Conservation (phyloP, 441 rosid genomes). For the Populus trichocarpa region DNA sequence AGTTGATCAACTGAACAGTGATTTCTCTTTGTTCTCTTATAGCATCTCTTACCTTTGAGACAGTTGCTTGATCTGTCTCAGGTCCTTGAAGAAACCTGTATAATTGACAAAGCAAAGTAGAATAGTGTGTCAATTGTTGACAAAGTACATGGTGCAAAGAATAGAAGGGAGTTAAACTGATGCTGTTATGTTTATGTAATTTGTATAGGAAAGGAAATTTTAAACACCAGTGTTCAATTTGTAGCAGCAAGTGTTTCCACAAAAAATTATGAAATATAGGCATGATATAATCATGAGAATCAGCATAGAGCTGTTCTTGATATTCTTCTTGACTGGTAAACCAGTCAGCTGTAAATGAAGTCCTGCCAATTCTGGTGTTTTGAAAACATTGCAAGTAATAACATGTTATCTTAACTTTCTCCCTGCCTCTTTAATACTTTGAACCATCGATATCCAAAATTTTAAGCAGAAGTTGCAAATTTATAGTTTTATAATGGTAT, state of each 20-base stretch:
- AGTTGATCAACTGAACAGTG: slow-evolving; percentile 93
- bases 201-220: not conserved
- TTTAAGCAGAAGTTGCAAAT: not conserved
- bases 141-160: not conserved
- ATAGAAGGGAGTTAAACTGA: not conserved
- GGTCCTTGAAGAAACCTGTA: slow-evolving; percentile 98
- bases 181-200: not conserved
- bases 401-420: not conserved
- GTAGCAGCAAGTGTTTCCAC: not conserved
- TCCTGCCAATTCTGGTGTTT: not conserved
- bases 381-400: not conserved
- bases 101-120: slow-evolving; percentile 2
- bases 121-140: not conserved
- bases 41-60: slow-evolving; percentile 82
- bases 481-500: not conserved
- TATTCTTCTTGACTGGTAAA: not conserved
- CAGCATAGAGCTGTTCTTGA: not conserved
- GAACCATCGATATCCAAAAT: not conserved
- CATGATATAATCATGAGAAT: not conserved
- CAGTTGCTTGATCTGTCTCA: slow-evolving; percentile 87
- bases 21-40: slow-evolving; percentile 80
- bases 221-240: not conserved
- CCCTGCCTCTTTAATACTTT: not conserved
- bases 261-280: not conserved
- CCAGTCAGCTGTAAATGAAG: not conserved